phyloP scores from a whole-genome alignment of 441 rosid species.

The Mallotus repandus region DNA sequence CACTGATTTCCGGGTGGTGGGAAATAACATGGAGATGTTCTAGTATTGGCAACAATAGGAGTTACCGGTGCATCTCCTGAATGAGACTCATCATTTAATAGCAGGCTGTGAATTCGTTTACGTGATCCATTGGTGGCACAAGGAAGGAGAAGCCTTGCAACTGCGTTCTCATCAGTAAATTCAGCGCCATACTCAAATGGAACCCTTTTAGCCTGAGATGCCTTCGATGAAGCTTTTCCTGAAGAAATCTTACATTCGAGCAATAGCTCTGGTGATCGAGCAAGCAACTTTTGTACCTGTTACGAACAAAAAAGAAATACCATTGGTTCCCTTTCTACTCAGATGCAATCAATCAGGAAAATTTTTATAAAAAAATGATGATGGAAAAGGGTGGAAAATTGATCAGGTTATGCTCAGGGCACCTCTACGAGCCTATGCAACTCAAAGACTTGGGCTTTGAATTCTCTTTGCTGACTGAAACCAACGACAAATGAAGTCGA shows the following conservation, averaged over 20 bases:
- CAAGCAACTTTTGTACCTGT: constrained; percentile 78
- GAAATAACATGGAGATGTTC: constrained; percentile 43
- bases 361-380: background rate
- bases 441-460: constrained; percentile 77
- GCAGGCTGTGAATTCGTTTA: constrained; percentile 35
- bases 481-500: constrained; percentile 27
- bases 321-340: background rate
- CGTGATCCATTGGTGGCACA: constrained; percentile 28
- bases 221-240: constrained; percentile 42
- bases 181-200: constrained; percentile 41
- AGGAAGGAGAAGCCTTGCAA: constrained; percentile 47
- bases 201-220: constrained; percentile 40
- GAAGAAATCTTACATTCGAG: constrained; percentile 41
- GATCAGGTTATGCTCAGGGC: constrained; percentile 15
- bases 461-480: constrained; percentile 80
- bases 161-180: constrained; percentile 36
- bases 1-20: constrained; percentile 71
- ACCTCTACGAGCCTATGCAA: constrained; percentile 85
- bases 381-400: background rate
- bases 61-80: constrained; percentile 37
- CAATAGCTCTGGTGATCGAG: constrained; percentile 61
- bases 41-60: constrained; percentile 25
- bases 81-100: constrained; percentile 27
- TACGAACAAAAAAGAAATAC: constrained; percentile 6
- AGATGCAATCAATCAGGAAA: background rate